A percentile compares a stretch with the other conserved stretches of the same genome.
phyloP scores from a whole-genome alignment of 2,329 filamentous ascomycete genomes.

The Chrysosporium queenslandicum region DNA sequence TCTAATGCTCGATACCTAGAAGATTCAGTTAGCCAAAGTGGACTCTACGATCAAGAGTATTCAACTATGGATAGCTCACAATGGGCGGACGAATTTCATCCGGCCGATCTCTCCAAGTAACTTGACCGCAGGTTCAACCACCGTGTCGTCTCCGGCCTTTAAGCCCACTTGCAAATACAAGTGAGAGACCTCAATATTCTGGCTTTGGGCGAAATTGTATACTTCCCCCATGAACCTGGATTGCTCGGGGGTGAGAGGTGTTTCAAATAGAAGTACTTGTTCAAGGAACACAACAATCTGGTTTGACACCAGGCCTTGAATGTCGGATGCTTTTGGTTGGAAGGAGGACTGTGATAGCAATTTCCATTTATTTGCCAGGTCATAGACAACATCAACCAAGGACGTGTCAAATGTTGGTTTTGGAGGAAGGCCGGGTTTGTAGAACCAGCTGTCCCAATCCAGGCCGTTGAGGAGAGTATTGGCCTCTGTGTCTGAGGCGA shows the following conservation, averaged over 20 bases:
- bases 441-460: conserved; percentile 86
- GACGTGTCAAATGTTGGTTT: conserved; percentile 87
- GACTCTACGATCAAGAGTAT: background rate
- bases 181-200: conserved; percentile 76
- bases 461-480: conserved; percentile 56
- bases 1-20: conserved; percentile 55
- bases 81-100: conserved; percentile 92
- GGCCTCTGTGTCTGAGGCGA: conserved; percentile 54
- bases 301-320: conserved; percentile 67
- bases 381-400: conserved; percentile 75
- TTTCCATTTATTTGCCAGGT: conserved; percentile 73
- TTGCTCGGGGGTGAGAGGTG: conserved; percentile 53
- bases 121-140: conserved; percentile 61
- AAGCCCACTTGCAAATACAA: conserved; percentile 74
- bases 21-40: background rate
- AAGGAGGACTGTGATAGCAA: conserved; percentile 40
- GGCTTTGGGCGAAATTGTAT: conserved; percentile 63
- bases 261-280: conserved; percentile 57
- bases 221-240: conserved; percentile 61
- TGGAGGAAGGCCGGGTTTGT: conserved; percentile 74
- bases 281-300: conserved; percentile 90
- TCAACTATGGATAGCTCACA: conserved; percentile 47
- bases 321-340: conserved; percentile 57
- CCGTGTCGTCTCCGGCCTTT: conserved; percentile 57
- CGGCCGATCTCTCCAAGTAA: conserved; percentile 73